These are phyloP conservation scores for Xylariaceae sp. DNA, from an alignment of 2,329 filamentous ascomycete species.

Conservation along the genomic window DNA sequence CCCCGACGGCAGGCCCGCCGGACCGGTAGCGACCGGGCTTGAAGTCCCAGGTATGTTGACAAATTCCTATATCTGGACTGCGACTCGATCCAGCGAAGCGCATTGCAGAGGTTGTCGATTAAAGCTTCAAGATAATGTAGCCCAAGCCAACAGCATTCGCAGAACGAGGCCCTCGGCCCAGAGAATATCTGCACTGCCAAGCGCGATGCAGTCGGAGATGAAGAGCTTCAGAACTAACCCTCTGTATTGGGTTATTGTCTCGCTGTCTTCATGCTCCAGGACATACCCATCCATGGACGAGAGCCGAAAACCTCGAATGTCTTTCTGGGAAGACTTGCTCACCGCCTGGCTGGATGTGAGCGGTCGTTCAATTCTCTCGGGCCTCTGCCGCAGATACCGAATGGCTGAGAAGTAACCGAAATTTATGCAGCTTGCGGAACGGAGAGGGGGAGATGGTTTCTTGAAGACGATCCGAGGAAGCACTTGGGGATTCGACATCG, in stretches of 20 bases:
- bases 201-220: constrained; percentile 33
- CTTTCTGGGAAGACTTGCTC: constrained; percentile 17
- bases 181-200: constrained; percentile 29
- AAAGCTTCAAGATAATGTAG: constrained; percentile 4
- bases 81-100: too few species aligned
- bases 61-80: background rate
- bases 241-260: constrained; percentile 27
- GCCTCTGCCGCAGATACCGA: constrained; percentile 34
- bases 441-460: constrained; percentile 28
- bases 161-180: constrained; percentile 25
- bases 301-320: constrained; percentile 40
- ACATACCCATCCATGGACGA: constrained; percentile 46
- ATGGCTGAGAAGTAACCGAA: constrained; percentile 37
- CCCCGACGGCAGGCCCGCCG: too few species aligned
- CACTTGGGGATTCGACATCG: constrained; percentile 46
- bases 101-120: too few species aligned
- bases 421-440: constrained; percentile 28
- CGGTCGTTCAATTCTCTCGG: constrained; percentile 32
- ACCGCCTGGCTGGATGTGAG: constrained; percentile 29
- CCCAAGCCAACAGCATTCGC: constrained; percentile 28
- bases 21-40: background rate
- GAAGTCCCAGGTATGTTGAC: background rate
- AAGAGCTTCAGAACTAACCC: constrained; percentile 33
- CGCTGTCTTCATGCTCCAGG: constrained; percentile 24
- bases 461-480: constrained; percentile 39